These are phyloP conservation scores for Fragosphaeria purpurea DNA, from an alignment of 2,329 filamentous ascomycete species.

Conservation along the genomic window DNA sequence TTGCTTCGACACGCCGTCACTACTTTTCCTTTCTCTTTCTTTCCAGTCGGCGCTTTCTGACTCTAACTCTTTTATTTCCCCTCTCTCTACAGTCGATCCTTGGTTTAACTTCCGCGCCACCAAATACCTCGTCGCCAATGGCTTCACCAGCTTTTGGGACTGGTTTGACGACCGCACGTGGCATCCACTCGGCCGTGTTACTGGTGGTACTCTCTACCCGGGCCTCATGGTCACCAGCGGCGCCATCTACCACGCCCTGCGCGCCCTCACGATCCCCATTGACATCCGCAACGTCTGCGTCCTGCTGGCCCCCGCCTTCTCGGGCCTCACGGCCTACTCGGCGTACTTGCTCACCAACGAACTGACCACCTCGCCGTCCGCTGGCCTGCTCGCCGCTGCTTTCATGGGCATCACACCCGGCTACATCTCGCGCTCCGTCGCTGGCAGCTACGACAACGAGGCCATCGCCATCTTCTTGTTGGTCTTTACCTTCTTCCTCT, in stretches of 20 bases:
- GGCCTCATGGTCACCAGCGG: slow-evolving; percentile 99
- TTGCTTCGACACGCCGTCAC: no score
- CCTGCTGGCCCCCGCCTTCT: slow-evolving; percentile 87
- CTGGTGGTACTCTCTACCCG: slow-evolving; percentile 95
- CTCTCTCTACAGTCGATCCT: slow-evolving; percentile 64
- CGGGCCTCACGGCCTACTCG: slow-evolving; percentile 84
- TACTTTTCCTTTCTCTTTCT: slow-evolving; percentile 9
- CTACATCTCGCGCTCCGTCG: slow-evolving; percentile 95
- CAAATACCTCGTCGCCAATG: slow-evolving; percentile 93
- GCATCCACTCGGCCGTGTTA: slow-evolving; percentile 97
- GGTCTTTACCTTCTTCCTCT: slow-evolving; percentile 96
- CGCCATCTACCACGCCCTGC: slow-evolving; percentile 87
- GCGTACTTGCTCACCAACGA: slow-evolving; percentile 94
- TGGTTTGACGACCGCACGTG: slow-evolving; percentile 99
- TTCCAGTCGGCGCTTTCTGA: neutral
- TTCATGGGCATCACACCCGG: slow-evolving; percentile 98
- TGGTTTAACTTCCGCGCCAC: slow-evolving; percentile 99
- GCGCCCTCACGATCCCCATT: slow-evolving; percentile 79
- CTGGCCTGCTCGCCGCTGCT: slow-evolving; percentile 81
- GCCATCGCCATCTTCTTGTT: slow-evolving; percentile 98
- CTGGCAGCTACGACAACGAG: slow-evolving; percentile 95
- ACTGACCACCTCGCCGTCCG: slow-evolving; percentile 91
- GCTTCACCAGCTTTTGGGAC: slow-evolving; percentile 99
- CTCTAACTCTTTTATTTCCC: slow-evolving; percentile 7
- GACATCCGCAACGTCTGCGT: slow-evolving; percentile 99